phyloP scores from a whole-genome alignment of 2,329 filamentous ascomycete genomes.

The Aspergillus fischeri region DNA sequence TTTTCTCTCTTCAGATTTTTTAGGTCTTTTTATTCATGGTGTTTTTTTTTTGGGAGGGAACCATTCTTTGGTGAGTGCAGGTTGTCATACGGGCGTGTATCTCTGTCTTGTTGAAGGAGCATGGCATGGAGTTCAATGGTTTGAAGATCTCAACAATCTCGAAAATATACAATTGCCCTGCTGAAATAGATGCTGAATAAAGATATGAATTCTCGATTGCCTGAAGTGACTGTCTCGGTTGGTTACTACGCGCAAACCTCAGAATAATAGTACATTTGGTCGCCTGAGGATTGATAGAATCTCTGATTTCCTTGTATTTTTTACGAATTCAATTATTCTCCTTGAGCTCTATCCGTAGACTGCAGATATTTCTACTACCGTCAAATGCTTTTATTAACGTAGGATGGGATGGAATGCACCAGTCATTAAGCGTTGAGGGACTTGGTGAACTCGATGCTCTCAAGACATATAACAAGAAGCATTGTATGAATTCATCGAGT shows the following conservation, averaged over 20 bases:
- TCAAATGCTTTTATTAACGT: neutral
- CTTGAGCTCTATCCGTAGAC: neutral
- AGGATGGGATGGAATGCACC: neutral
- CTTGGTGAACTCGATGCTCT: neutral
- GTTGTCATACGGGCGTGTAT: neutral
- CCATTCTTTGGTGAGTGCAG: neutral
- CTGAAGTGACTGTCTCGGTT: neutral
- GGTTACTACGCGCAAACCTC: neutral
- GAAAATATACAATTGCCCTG: conserved; percentile 1
- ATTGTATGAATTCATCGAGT: no score
- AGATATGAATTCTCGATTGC: neutral
- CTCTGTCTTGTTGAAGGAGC: conserved; percentile 1
- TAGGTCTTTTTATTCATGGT: neutral
- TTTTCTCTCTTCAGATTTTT: neutral
- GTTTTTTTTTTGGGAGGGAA: neutral
- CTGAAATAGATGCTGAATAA: neutral
- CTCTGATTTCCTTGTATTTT: neutral
- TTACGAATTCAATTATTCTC: neutral
- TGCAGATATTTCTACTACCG: neutral
- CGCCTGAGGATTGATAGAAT: no score
- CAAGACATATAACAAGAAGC: no score
- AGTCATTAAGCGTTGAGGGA: neutral
- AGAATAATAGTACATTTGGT: neutral
- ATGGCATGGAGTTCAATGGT: conserved; percentile 9
- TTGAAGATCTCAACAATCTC: conserved; percentile 2